Conservation (phyloP, 2,329 filamentous ascomycete species). For the Blumeria hordei region DNA sequence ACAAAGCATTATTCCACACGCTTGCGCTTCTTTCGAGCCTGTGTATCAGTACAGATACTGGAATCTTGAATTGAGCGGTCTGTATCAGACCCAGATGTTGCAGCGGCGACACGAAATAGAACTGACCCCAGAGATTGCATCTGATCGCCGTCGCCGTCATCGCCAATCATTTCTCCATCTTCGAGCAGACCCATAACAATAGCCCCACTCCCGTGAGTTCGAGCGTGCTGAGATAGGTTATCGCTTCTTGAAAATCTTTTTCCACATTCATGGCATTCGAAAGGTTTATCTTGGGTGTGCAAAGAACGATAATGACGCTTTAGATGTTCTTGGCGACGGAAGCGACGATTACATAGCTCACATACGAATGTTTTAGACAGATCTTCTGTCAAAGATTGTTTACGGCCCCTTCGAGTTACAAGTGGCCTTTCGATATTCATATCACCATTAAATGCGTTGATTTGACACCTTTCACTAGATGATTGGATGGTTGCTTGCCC, state of each 20-base stretch:
- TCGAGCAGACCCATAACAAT: constrained; percentile 80
- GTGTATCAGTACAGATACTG: constrained; percentile 20
- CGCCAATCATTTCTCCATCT: constrained; percentile 31
- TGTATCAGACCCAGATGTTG: constrained; percentile 40
- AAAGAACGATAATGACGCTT: constrained; percentile 98
- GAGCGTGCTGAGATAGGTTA: constrained; percentile 86
- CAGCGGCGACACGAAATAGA: constrained; percentile 58
- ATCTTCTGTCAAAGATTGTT: constrained; percentile 94
- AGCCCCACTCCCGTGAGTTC: constrained; percentile 75
- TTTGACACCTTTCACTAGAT: too few relatives aligned
- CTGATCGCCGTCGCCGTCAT: constrained; percentile 30
- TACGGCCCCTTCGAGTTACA: constrained; percentile 78
- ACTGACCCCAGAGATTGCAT: constrained; percentile 47
- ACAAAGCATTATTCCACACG: constrained; percentile 28
- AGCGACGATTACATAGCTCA: constrained; percentile 84
- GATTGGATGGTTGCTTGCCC: too few relatives aligned
- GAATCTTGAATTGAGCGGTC: constrained; percentile 23
- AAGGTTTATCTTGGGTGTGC: constrained; percentile 96
- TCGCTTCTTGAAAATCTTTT: constrained; percentile 98
- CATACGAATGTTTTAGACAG: constrained; percentile 97
- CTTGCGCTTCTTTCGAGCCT: constrained; percentile 55
- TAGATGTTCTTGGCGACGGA: constrained; percentile 92
- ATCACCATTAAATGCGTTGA: constrained; percentile 4
- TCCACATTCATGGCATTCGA: constrained; percentile 89
- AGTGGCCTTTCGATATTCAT: constrained; percentile 23